These are phyloP conservation scores for Salix koriyanagi DNA, from an alignment of 345 rosid genomes.

Conservation along the genomic window DNA sequence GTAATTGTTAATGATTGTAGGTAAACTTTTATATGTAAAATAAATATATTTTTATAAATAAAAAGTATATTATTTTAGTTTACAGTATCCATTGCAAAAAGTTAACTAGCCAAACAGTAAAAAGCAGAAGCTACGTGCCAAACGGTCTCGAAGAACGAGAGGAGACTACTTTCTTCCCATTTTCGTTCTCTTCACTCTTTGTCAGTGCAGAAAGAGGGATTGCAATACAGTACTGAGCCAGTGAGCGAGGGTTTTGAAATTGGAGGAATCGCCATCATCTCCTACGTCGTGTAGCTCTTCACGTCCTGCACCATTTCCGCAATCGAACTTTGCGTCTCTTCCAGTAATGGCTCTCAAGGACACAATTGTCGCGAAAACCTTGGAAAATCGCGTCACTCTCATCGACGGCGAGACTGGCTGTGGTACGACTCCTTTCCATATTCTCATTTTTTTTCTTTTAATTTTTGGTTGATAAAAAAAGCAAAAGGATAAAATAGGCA, in stretches of 20 bases:
- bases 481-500: not conserved
- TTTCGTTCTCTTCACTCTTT: not conserved
- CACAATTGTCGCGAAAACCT: constrained; percentile 73
- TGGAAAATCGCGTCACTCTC: constrained; percentile 90
- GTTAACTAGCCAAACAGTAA: not conserved
- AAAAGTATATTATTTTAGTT: too few species aligned
- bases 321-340: constrained; percentile 54
- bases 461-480: not conserved
- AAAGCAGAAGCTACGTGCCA: too few species aligned
- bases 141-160: not conserved
- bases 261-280: constrained; percentile 45
- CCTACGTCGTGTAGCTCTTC: constrained; percentile 47
- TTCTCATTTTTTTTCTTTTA: not conserved
- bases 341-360: constrained; percentile 58
- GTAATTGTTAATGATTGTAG: too few species aligned
- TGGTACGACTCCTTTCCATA: constrained; percentile 38
- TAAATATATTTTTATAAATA: too few species aligned
- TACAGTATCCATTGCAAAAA: too few species aligned
- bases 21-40: too few species aligned
- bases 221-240: not conserved
- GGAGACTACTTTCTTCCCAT: not conserved
- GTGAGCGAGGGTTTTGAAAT: constrained; percentile 9
- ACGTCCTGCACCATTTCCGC: constrained; percentile 33
- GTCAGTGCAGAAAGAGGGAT: not conserved
- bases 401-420: constrained; percentile 93